A percentile compares a stretch with the other conserved stretches of the same genome.
These are phyloP conservation scores for Leccinellum albellum DNA, from an alignment of 768 basidiomycete genomes.

Conservation along the genomic window DNA sequence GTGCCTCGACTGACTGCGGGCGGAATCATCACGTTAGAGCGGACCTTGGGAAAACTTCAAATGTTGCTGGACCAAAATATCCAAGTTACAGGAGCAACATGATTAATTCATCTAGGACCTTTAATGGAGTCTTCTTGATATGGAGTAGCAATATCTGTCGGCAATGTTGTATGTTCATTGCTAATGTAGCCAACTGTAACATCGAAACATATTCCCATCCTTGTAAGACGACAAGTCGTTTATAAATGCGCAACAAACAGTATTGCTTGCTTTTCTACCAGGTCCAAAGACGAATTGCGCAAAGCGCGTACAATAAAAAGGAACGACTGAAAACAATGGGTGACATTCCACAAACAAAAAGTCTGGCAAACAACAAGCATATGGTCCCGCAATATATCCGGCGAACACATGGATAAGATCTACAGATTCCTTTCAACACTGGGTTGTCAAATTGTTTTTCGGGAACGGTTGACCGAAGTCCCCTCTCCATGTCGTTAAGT, in stretches of 20 bases:
- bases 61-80: slow-evolving; percentile 30
- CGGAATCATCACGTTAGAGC: slow-evolving; percentile 72
- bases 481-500: slow-evolving; percentile 70
- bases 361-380: not conserved
- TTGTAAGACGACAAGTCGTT: not conserved
- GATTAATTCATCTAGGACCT: slow-evolving; percentile 14
- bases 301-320: slow-evolving; percentile 16
- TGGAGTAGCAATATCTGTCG: slow-evolving; percentile 25
- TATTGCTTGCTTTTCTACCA: not conserved
- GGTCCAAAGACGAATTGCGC: not conserved
- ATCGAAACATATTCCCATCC: slow-evolving; percentile 1
- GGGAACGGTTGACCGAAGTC: slow-evolving; percentile 67
- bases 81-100: slow-evolving; percentile 12
- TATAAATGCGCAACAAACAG: slow-evolving; percentile 9
- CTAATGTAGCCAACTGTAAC: slow-evolving; percentile 17
- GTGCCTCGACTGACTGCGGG: slow-evolving; percentile 78
- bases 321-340: slow-evolving; percentile 19
- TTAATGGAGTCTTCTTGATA: slow-evolving; percentile 13
- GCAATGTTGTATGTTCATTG: slow-evolving; percentile 27
- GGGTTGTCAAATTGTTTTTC: slow-evolving; percentile 56
- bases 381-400: slow-evolving; percentile 5
- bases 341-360: slow-evolving; percentile 14
- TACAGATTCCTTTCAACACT: slow-evolving; percentile 42
- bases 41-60: slow-evolving; percentile 68
- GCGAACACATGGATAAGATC: slow-evolving; percentile 3